phyloP scores from a whole-genome alignment of 345 rosid genomes.

The Eucalyptus pauciflora region DNA sequence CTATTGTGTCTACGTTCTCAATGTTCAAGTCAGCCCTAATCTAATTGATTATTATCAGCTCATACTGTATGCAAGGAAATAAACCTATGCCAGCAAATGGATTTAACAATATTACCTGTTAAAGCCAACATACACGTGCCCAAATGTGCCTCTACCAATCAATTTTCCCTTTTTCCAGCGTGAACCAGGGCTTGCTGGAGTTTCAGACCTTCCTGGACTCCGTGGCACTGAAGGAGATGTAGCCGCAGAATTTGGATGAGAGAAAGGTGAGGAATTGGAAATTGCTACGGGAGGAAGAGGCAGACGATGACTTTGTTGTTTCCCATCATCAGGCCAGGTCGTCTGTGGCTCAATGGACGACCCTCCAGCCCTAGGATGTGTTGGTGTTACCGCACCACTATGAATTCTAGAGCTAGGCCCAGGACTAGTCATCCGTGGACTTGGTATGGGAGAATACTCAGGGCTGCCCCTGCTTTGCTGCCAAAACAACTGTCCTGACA shows the following conservation, averaged over 20 bases:
- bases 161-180: constrained; percentile 71
- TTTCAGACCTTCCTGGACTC: constrained; percentile 89
- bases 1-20: neutral
- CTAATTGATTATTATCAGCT: neutral
- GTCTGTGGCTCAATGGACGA: constrained; percentile 52
- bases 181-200: constrained; percentile 49
- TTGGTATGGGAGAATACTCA: constrained; percentile 89
- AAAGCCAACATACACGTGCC: constrained; percentile 68
- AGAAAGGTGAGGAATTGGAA: constrained; percentile 66
- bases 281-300: constrained; percentile 84
- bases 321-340: constrained; percentile 69
- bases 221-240: constrained; percentile 94
- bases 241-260: constrained; percentile 80
- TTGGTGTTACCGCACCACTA: constrained; percentile 97
- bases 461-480: constrained; percentile 93
- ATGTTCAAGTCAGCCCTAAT: neutral
- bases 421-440: constrained; percentile 96
- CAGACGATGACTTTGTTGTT: constrained; percentile 71
- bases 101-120: constrained; percentile 31
- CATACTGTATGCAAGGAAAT: neutral
- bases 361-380: constrained; percentile 89
- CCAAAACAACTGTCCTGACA: constrained; percentile 86
- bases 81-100: neutral
- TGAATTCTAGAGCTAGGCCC: constrained; percentile 97
- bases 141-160: constrained; percentile 79